phyloP scores from a whole-genome alignment of 352 stramenopile species.

The Blastocystis sp. region DNA sequence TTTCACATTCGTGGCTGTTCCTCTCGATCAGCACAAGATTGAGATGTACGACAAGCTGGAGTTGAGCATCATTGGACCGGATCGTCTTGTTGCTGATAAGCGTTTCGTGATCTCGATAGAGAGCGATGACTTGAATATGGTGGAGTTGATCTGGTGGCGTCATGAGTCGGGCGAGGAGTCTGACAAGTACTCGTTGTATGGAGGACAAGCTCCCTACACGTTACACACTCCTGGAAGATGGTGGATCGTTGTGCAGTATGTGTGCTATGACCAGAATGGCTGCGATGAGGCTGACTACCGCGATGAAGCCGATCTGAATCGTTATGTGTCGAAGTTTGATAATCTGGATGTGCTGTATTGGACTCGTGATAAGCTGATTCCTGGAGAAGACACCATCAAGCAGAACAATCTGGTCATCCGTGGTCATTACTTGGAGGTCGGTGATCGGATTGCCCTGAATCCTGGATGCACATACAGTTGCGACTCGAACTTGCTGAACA shows the following conservation, averaged over 20 bases:
- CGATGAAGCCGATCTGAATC: neutral
- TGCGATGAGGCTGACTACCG: neutral
- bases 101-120: neutral
- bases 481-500: neutral
- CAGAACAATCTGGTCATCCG: neutral
- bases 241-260: slow-evolving; percentile 50
- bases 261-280: neutral
- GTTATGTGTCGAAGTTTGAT: neutral
- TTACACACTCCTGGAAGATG: neutral
- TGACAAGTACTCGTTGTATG: neutral
- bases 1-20: neutral
- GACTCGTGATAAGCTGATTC: neutral
- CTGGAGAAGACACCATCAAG: neutral
- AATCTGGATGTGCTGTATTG: slow-evolving; percentile 38
- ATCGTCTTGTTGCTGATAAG: slow-evolving; percentile 8
- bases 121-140: neutral
- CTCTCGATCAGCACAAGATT: neutral
- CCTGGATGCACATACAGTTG: neutral
- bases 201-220: neutral
- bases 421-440: slow-evolving; percentile 1
- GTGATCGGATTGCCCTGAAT: slow-evolving; percentile 1
- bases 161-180: neutral
- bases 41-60: neutral
- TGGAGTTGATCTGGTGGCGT: neutral
- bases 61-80: neutral